Evolutionary conservation across 2,329 filamentous ascomycete genomes (phyloP).

Genomic region (Colletotrichum sp.): DNA sequence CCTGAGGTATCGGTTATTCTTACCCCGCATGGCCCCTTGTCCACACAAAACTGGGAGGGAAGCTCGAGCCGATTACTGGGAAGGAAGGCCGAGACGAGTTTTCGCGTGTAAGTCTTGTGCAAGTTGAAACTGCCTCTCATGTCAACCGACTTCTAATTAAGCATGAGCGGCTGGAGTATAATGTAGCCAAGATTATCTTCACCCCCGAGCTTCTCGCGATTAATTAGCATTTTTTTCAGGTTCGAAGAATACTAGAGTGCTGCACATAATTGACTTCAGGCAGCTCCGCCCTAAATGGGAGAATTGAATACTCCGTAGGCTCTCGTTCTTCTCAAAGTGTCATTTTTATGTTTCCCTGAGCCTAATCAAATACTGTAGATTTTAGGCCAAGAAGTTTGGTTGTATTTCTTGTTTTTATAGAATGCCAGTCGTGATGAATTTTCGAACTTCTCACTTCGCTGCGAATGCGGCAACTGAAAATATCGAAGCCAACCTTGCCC

Average conservation of each 20-base stretch:
- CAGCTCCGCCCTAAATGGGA: neutral
- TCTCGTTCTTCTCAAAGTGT: neutral
- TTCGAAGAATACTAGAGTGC: neutral
- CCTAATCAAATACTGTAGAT: neutral
- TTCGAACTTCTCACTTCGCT: neutral
- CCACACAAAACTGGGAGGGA: neutral
- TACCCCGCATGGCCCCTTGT: neutral
- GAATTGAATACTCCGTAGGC: neutral
- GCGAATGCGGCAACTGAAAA: neutral
- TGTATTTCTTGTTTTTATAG: neutral
- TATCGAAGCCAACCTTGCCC: neutral
- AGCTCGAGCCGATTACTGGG: neutral
- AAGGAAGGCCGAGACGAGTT: constrained; percentile 6
- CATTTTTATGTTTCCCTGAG: neutral
- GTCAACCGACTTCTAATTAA: neutral
- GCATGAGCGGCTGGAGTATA: neutral
- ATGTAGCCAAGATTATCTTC: neutral
- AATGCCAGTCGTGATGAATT: neutral
- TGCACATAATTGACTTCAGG: neutral
- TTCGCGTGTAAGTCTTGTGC: neutral
- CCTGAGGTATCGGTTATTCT: neutral
- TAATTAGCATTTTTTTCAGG: neutral
- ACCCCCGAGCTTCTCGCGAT: neutral
- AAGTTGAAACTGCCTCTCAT: neutral
- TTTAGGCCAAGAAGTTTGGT: neutral